Percentiles rank a stretch among this genome's conserved stretches.
Conservation (phyloP, 495 filamentous ascomycete genomes). For the Letharia lupina region DNA sequence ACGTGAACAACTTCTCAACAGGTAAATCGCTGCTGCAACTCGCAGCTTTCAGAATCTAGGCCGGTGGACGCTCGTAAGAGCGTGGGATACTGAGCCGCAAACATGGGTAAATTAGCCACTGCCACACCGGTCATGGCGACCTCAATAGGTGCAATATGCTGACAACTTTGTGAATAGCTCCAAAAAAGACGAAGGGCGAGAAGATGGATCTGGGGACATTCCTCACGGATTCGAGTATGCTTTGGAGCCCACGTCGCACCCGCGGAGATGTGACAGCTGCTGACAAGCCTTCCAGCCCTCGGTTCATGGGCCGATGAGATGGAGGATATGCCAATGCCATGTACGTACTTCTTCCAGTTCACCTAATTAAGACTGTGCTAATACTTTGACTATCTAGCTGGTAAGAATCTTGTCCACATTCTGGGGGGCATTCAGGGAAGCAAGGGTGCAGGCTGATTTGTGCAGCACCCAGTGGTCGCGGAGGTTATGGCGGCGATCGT, state of each 20-base stretch:
- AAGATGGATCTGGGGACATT: slow-evolving; percentile 94
- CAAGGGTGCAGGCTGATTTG: background rate
- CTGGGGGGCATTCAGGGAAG: background rate
- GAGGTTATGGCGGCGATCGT: slow-evolving; percentile 34
- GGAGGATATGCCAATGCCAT: slow-evolving; percentile 67
- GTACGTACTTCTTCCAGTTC: background rate
- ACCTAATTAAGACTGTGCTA: background rate
- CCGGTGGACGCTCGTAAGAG: slow-evolving; percentile 20
- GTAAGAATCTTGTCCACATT: slow-evolving; percentile 43
- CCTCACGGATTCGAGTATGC: slow-evolving; percentile 75
- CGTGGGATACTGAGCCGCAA: slow-evolving; percentile 49
- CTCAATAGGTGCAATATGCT: slow-evolving; percentile 24
- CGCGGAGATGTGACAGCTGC: slow-evolving; percentile 26
- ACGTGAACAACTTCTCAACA: background rate
- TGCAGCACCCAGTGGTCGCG: slow-evolving; percentile 16
- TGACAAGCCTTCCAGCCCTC: slow-evolving; percentile 51
- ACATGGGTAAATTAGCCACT: slow-evolving; percentile 63
- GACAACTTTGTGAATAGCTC: slow-evolving; percentile 51
- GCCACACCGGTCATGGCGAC: slow-evolving; percentile 22
- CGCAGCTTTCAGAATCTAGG: background rate
- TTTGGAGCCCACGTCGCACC: slow-evolving; percentile 15
- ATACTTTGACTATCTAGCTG: background rate
- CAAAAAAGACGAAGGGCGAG: slow-evolving; percentile 74
- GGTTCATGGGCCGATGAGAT: slow-evolving; percentile 99
- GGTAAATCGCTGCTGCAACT: background rate